These are phyloP conservation scores for Candida namnaoensis DNA, from an alignment of 805 yeast genomes.

Conservation along the genomic window DNA sequence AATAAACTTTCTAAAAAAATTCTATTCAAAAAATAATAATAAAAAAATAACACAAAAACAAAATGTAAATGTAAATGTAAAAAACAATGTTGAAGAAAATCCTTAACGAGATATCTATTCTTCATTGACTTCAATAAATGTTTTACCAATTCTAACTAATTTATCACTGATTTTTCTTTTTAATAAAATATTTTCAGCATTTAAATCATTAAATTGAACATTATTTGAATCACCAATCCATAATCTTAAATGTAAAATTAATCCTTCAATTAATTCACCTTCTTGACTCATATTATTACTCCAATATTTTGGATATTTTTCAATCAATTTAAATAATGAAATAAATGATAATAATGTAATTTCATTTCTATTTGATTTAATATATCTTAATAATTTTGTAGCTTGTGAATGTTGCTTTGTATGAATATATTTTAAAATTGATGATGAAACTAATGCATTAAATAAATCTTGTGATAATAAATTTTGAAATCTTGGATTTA, in stretches of 20 bases:
- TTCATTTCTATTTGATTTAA: slow-evolving; percentile 10
- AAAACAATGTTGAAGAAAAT: no score
- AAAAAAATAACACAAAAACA: no score
- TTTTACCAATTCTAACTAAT: slow-evolving; percentile 17
- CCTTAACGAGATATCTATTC: no score
- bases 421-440: slow-evolving; percentile 14
- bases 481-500: slow-evolving; percentile 11
- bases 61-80: no score
- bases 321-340: slow-evolving; percentile 16
- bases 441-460: slow-evolving; percentile 15
- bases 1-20: no score
- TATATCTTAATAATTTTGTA: slow-evolving; percentile 9
- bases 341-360: slow-evolving; percentile 17
- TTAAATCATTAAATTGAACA: slow-evolving; percentile 13
- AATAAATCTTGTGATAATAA: slow-evolving; percentile 15
- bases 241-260: slow-evolving; percentile 15
- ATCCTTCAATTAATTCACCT: slow-evolving; percentile 9
- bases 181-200: slow-evolving; percentile 13
- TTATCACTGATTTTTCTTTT: slow-evolving; percentile 22
- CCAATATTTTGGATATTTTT: slow-evolving; percentile 18
- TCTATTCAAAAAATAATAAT: no score
- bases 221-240: slow-evolving; percentile 21
- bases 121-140: slow-evolving; percentile 11
- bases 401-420: slow-evolving; percentile 8
- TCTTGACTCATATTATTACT: slow-evolving; percentile 4